Percentiles rank a stretch among this genome's conserved stretches.
Conservation (phyloP, 1,284 basidiomycete species). For the Trametes sp. region DNA sequence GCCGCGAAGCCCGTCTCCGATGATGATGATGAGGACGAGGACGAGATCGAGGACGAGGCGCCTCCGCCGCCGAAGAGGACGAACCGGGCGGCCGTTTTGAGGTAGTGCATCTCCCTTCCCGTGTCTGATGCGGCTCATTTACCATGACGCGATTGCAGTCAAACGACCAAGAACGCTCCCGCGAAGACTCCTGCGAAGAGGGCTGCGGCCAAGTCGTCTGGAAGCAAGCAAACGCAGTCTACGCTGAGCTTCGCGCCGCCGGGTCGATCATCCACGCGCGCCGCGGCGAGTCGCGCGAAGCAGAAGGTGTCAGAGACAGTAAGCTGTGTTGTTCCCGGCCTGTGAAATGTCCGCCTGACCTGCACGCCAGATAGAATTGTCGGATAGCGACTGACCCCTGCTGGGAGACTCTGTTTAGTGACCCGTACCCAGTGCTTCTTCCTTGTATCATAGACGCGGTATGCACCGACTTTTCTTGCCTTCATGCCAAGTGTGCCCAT, state of each 20-base stretch:
- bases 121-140: background rate
- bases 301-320: constrained; percentile 40
- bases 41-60: constrained; percentile 65
- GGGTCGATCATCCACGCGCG: constrained; percentile 52
- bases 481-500: background rate
- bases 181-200: constrained; percentile 67
- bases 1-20: constrained; percentile 37
- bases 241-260: constrained; percentile 71
- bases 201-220: constrained; percentile 37
- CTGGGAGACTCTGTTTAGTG: background rate
- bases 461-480: background rate
- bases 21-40: constrained; percentile 64
- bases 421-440: constrained; percentile 8
- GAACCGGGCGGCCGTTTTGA: constrained; percentile 71
- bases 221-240: constrained; percentile 53
- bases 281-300: constrained; percentile 39
- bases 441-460: constrained; percentile 4
- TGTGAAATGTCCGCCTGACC: background rate
- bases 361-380: constrained; percentile 32
- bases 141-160: constrained; percentile 30
- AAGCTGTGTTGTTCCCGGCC: background rate
- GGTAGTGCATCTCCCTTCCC: constrained; percentile 46
- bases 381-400: constrained; percentile 32
- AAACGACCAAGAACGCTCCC: constrained; percentile 53
- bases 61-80: constrained; percentile 60